Base-by-base conservation (phyloP, 2,329 filamentous ascomycete genomes). In the Capronia coronata region DNA sequence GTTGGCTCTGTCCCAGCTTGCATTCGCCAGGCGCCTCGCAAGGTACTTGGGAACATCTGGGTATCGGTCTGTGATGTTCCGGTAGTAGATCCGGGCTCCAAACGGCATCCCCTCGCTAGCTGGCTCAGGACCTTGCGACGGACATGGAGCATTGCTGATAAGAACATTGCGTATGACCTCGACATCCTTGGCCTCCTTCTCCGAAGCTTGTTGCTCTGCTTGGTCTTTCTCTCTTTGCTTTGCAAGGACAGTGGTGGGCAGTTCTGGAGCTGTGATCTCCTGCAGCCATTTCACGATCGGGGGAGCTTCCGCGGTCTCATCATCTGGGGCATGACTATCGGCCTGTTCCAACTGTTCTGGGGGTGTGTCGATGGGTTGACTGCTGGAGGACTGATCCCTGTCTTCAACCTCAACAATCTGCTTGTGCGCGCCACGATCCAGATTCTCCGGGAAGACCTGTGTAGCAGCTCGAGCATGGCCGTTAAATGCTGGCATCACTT, bases 31-130 rank as follows among this genome's bases (percentile, higher is more conserved):
- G 23, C 54, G 52, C 19, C 22, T 9, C 27, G 48, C n/a, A 50
- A 46, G 44, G 47, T 52, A 22, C 22, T 8, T 2, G 48, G 41
- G 16, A 45, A 14, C 6, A 25, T 29, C 5, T 7, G 54, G 54
- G 23, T 52, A 57, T 37, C 52, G 13, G 37, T 57, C 52, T 5
- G 34, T 13, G 34, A 57, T 57, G 19, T 57, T 57, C 3, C 54
- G 44, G 38, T 52, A 55, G 25, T 55, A 57, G n/a, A 57, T 55
- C 14, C 46, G 54, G 19, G 48, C 48, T 18, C 25, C 45, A 35
- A 52, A 4, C 5, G 46, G 41, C 14, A 52, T 21, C 2, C 13
- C 41, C 11, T 14, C 25, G 21, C 25, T 22, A 16, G 10, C 21
- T 25, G 14, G 14, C 9, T 43, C 16, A 29, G 3, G 10, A 11